Conservation (phyloP, 2,329 filamentous ascomycete species). For the Coniochaeta pulveracea region DNA sequence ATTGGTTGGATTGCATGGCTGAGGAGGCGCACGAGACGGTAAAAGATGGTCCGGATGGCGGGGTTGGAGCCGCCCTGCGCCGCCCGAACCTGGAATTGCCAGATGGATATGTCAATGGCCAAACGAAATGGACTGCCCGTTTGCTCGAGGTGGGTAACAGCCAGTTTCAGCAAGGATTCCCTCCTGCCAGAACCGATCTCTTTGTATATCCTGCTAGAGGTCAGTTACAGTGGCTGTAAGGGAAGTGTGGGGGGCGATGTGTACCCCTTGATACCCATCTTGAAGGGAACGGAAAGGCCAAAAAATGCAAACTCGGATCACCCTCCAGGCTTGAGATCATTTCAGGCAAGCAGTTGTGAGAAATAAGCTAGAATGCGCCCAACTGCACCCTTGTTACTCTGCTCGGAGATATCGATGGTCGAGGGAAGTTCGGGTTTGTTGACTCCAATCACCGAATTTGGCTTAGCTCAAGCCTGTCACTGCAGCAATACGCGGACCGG, state of each 20-base stretch:
- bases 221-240: neutral
- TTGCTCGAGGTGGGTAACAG: constrained; percentile 62
- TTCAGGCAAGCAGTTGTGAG: neutral
- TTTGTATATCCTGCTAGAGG: constrained; percentile 78
- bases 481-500: too few relatives aligned
- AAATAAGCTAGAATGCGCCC: neutral
- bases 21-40: constrained; percentile 56
- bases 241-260: constrained; percentile 9
- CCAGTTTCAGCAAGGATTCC: constrained; percentile 71
- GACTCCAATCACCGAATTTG: too few relatives aligned
- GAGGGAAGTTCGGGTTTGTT: too few relatives aligned
- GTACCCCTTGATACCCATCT: constrained; percentile 59
- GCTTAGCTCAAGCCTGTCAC: too few relatives aligned
- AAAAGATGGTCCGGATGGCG: constrained; percentile 84
- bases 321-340: too few relatives aligned
- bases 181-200: constrained; percentile 76
- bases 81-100: constrained; percentile 89
- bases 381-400: too few relatives aligned
- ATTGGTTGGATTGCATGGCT: constrained; percentile 36
- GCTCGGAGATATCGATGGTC: too few relatives aligned
- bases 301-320: neutral
- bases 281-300: constrained; percentile 3
- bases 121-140: constrained; percentile 67
- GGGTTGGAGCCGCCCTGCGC: constrained; percentile 81
- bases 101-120: constrained; percentile 91